Conservation (phyloP, 2,329 filamentous ascomycete species). For the Plenodomus biglobosus region DNA sequence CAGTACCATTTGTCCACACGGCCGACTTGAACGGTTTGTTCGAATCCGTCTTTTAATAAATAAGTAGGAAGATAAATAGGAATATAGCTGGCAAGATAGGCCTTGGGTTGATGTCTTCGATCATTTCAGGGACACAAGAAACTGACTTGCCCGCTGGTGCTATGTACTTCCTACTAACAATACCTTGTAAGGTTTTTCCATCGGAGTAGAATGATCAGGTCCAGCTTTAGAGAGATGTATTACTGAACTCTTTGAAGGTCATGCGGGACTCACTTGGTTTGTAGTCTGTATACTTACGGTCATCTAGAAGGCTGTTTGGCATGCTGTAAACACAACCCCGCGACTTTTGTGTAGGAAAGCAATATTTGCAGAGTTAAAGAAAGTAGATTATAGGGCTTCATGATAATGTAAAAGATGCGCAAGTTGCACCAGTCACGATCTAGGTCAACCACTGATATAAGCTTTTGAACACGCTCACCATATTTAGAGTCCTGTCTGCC, state of each 20-base stretch:
- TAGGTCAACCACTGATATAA: too few species aligned
- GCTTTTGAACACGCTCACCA: too few species aligned
- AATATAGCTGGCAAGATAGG: constrained; percentile 24
- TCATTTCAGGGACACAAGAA: constrained; percentile 25
- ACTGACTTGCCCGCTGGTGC: constrained; percentile 20
- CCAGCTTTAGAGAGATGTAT: constrained; percentile 12
- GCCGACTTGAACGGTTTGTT: constrained; percentile 17
- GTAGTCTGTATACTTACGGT: too few species aligned
- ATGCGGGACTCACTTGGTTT: constrained; percentile 2
- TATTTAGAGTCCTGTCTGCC: too few species aligned
- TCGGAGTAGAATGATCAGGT: constrained; percentile 21
- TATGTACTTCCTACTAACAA: constrained; percentile 19
- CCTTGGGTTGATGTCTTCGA: constrained; percentile 24
- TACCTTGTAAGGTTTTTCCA: constrained; percentile 16
- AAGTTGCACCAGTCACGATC: too few species aligned
- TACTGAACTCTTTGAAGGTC: constrained; percentile 17
- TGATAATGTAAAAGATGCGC: too few species aligned
- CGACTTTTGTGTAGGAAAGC: too few species aligned
- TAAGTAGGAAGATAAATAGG: constrained; percentile 22
- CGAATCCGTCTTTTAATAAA: constrained; percentile 15
- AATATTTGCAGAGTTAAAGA: too few species aligned
- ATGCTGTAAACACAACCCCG: too few species aligned
- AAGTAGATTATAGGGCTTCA: too few species aligned
- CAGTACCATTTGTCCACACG: constrained; percentile 24
- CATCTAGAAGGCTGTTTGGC: too few species aligned